Conservation (phyloP, 352 stramenopile species). For the Globisporangium parvum region DNA sequence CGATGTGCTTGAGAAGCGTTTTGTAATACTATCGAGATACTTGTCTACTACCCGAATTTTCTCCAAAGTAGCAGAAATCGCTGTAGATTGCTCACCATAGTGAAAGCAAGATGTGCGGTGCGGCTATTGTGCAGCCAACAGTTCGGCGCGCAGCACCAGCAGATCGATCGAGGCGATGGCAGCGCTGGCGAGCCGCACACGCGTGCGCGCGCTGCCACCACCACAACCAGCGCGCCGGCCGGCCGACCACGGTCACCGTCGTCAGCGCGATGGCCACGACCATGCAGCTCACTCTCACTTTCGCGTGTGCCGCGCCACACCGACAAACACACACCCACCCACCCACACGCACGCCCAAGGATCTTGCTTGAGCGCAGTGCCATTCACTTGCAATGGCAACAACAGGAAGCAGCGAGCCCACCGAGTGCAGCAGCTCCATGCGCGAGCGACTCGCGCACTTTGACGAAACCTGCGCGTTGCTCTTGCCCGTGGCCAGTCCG, state of each 20-base stretch:
- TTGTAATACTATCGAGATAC: too few relatives aligned
- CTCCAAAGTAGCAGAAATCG: too few relatives aligned
- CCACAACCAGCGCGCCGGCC: not conserved
- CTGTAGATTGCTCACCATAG: too few relatives aligned
- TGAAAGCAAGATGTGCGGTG: too few relatives aligned
- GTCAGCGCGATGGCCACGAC: not conserved
- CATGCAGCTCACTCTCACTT: not conserved
- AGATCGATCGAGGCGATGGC: too few relatives aligned
- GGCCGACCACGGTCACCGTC: not conserved
- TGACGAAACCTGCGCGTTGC: not conserved
- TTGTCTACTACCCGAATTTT: too few relatives aligned
- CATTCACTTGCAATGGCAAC: not conserved
- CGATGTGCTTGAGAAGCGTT: too few relatives aligned
- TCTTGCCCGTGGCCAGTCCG: not conserved
- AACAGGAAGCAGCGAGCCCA: not conserved
- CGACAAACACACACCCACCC: not conserved
- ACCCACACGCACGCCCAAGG: too few relatives aligned
- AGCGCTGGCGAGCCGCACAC: too few relatives aligned
- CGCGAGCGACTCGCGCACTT: not conserved
- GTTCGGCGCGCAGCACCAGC: too few relatives aligned
- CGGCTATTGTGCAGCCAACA: too few relatives aligned
- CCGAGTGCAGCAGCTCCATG: not conserved
- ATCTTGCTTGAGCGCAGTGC: not conserved
- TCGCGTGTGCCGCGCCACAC: slow-evolving; percentile 1
- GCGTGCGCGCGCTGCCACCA: too few relatives aligned